A percentile compares a stretch with the other conserved stretches of the same genome.
Evolutionary conservation across 2,329 filamentous ascomycete species (phyloP).

Genomic region (Talaromyces sp.): DNA sequence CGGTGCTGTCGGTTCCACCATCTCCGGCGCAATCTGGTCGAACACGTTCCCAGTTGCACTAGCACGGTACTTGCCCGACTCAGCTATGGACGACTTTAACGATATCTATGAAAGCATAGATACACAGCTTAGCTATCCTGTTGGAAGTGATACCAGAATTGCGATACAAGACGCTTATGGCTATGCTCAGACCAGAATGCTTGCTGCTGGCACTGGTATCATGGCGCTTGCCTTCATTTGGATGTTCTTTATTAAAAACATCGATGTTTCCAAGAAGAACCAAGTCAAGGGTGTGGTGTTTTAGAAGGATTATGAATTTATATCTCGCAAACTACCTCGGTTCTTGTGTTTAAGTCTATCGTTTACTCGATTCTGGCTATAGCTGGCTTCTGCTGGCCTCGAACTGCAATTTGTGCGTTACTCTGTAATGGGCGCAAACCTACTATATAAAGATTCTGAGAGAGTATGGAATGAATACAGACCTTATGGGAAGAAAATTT

Average conservation of each 20-base stretch:
- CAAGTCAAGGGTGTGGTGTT: constrained; percentile 52
- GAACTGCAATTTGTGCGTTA: too few relatives aligned
- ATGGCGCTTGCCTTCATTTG: constrained; percentile 27
- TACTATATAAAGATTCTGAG: too few relatives aligned
- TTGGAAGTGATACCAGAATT: constrained; percentile 40
- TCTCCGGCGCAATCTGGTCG: constrained; percentile 34
- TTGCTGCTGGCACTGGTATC: constrained; percentile 34
- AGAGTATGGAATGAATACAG: too few relatives aligned
- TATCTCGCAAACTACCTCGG: too few relatives aligned
- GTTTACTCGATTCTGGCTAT: too few relatives aligned
- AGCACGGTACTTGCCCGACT: constrained; percentile 30
- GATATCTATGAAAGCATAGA: not conserved
- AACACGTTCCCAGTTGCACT: constrained; percentile 37
- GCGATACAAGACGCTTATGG: constrained; percentile 49
- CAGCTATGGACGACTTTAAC: constrained; percentile 11
- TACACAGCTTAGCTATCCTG: constrained; percentile 30
- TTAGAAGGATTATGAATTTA: constrained; percentile 25
- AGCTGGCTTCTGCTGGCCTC: too few relatives aligned
- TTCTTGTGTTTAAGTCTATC: too few relatives aligned
- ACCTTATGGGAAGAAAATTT: too few relatives aligned
- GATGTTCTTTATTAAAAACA: constrained; percentile 47
- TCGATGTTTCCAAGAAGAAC: constrained; percentile 44
- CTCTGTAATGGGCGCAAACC: too few relatives aligned
- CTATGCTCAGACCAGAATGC: constrained; percentile 43
- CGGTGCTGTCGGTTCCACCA: constrained; percentile 29